phyloP scores from a whole-genome alignment of 2,329 filamentous ascomycete species.

The Cladosporium phlei region DNA sequence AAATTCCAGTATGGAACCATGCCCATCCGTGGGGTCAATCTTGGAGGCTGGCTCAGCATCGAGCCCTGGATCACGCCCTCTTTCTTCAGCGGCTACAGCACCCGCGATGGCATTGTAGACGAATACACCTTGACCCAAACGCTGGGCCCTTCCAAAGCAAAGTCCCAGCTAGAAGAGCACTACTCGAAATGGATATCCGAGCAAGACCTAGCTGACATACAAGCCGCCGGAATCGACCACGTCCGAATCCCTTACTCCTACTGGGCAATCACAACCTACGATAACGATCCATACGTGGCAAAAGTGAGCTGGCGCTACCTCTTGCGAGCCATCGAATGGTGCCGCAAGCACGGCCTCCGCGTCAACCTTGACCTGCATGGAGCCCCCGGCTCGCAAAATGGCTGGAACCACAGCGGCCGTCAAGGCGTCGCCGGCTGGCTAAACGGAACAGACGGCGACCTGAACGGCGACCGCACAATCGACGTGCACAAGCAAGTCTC shows the following conservation, averaged over 20 bases:
- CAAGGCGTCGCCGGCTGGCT: constrained; percentile 81
- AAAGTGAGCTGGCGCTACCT: constrained; percentile 91
- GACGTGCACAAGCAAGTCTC: constrained; percentile 84
- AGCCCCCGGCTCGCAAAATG: constrained; percentile 90
- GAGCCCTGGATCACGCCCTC: constrained; percentile 96
- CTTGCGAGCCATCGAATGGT: constrained; percentile 87
- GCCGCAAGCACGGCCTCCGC: constrained; percentile 82
- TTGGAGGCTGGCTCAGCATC: constrained; percentile 89
- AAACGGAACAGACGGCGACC: constrained; percentile 76
- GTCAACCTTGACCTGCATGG: constrained; percentile 91
- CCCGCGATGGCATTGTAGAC: constrained; percentile 66
- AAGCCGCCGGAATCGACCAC: constrained; percentile 84
- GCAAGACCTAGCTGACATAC: constrained; percentile 77
- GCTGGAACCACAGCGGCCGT: constrained; percentile 92
- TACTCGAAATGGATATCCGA: constrained; percentile 87
- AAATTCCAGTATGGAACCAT: constrained; percentile 72
- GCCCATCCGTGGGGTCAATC: constrained; percentile 83
- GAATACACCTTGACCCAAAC: constrained; percentile 75
- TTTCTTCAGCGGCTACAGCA: constrained; percentile 66
- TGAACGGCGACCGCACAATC: constrained; percentile 75
- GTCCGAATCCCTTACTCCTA: constrained; percentile 95
- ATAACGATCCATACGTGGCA: constrained; percentile 79
- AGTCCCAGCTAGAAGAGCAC: constrained; percentile 74
- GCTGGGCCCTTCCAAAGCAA: constrained; percentile 62
- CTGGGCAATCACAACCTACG: constrained; percentile 85